Conservation (phyloP, 2,329 filamentous ascomycete species). For the Neonectria coccinea region DNA sequence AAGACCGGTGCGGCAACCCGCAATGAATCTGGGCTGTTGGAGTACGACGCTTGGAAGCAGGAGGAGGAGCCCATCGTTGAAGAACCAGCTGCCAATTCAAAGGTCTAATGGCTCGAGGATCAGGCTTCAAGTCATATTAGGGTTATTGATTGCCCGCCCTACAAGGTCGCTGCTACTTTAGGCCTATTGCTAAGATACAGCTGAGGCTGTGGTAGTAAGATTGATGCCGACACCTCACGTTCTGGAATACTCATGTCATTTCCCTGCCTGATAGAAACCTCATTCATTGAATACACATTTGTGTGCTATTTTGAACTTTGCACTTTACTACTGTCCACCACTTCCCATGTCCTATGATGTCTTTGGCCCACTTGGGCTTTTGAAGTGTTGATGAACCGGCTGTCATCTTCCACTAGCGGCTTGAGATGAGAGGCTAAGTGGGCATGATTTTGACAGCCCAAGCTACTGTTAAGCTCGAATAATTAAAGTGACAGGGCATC, state of each 20-base stretch:
- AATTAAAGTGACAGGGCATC: not conserved
- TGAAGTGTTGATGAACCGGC: not conserved
- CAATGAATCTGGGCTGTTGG: constrained; percentile 23
- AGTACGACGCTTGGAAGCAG: constrained; percentile 27
- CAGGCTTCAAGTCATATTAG: not conserved
- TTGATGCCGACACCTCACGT: not conserved
- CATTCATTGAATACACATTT: not conserved
- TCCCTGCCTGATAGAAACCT: not conserved
- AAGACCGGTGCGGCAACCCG: constrained; percentile 23
- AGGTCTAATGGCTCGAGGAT: not conserved
- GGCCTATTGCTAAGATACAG: not conserved
- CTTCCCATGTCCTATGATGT: not conserved
- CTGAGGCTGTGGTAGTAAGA: not conserved
- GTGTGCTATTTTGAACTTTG: not conserved
- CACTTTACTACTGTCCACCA: not conserved
- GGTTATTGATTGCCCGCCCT: not conserved
- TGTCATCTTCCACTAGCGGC: not conserved
- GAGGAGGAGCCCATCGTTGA: not conserved
- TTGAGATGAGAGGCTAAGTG: not conserved
- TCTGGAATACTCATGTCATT: not conserved
- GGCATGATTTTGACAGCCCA: not conserved
- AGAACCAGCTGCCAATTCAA: not conserved
- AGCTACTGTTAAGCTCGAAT: not conserved
- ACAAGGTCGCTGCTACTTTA: not conserved
- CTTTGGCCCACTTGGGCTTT: not conserved